Evolutionary conservation across 805 yeast genomes (phyloP), one percentile per base, ranked within the genome.

Genomic region (Komagataella pastoris): DNA sequence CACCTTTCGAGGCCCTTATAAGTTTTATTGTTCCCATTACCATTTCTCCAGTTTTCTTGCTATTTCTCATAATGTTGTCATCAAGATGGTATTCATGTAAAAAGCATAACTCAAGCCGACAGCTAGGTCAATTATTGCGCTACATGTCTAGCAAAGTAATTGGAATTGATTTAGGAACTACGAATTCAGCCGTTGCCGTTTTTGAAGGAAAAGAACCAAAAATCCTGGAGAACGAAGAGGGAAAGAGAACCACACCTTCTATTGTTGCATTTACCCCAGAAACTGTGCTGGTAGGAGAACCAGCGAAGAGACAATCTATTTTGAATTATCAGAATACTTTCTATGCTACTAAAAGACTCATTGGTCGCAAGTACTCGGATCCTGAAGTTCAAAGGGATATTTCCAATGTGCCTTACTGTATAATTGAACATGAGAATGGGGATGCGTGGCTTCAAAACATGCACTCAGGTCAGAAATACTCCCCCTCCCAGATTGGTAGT

Each of bases 401-500:
- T 63, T 75, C 77, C 61, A 83, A 85, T 71, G 91, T 89, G 51
- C 96, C 97, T 52, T 89, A 87, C 82, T 81, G 84, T 74, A 88
- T 89, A 58, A 85, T 86, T 62, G 83, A 88, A 76, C 95, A 88
- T 78, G 68, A 76, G 57, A 90, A 90, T 67, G 97, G 97, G 59
- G 97, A 90, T 66, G 97, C 97, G 53, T 89, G 97, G 96, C 81
- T 89, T 53, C 88, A 88, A 75, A 30, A 30, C 40, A 63, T 68
- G 3, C 89, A 95, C 56, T 80, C 88, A 61, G 95, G 91, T 60
- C 80, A 85, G 68, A 72, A 75, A 57, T 90, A 89, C 77, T 89
- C 97, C 50, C 97, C 97, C 52, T 90, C 95, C 54, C 97, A 89
- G 72, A 86, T 89, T 61, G 97, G 97, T 64, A 96, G 97, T 52